Conservation (phyloP, 2,329 filamentous ascomycete genomes). For the Zasmidium citrigriseum region DNA sequence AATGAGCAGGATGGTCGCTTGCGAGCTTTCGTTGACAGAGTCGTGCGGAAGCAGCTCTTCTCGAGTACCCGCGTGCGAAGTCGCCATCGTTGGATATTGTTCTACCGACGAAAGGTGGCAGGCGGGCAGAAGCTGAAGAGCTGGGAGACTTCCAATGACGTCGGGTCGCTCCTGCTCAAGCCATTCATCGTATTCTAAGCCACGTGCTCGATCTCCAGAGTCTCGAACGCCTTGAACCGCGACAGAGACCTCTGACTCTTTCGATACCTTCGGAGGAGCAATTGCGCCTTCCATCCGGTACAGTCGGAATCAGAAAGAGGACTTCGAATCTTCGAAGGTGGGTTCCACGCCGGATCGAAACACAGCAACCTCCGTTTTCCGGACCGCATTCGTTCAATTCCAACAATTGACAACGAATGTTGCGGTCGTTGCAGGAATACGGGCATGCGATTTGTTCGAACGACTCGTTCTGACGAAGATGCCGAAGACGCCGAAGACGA, state of each 20-base stretch:
- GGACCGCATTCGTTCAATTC: slow-evolving; percentile 68
- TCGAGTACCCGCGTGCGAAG: background rate
- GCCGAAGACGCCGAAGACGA: slow-evolving; percentile 35
- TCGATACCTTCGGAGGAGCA: slow-evolving; percentile 67
- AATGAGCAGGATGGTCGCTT: slow-evolving; percentile 26
- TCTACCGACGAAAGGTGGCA: too few species aligned
- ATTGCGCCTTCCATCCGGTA: slow-evolving; percentile 35
- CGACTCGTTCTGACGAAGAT: slow-evolving; percentile 57
- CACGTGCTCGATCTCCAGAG: slow-evolving; percentile 36
- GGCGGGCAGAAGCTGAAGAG: background rate
- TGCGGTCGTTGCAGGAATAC: slow-evolving; percentile 89
- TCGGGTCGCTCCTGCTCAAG: background rate
- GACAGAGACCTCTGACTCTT: slow-evolving; percentile 67
- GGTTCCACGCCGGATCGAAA: slow-evolving; percentile 82
- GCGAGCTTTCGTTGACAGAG: slow-evolving; percentile 8
- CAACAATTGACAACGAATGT: slow-evolving; percentile 87
- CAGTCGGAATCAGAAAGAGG: slow-evolving; percentile 42
- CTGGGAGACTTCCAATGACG: background rate
- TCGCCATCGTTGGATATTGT: background rate
- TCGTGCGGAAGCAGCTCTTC: slow-evolving; percentile 11
- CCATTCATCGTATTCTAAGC: background rate
- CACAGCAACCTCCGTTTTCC: slow-evolving; percentile 73
- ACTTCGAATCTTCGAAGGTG: slow-evolving; percentile 63
- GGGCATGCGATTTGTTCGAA: slow-evolving; percentile 70
- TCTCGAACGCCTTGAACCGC: slow-evolving; percentile 74